Percentiles rank a stretch among this genome's conserved stretches.
phyloP scores from a whole-genome alignment of 179 eudicot genomes.

The Silene noctiflora region DNA sequence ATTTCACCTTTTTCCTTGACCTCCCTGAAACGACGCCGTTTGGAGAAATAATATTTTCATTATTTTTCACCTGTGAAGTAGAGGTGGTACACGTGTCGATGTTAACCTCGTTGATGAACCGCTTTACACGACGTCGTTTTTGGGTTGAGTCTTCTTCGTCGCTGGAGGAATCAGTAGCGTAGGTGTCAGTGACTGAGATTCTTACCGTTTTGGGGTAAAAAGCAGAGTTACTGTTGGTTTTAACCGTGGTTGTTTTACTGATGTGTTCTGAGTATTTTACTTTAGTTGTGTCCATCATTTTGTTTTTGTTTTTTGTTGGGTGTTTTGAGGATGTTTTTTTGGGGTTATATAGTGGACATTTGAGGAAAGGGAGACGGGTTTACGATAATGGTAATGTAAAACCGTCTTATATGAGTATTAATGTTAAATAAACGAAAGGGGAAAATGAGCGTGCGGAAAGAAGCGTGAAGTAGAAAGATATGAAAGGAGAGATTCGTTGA shows the following conservation, averaged over 20 bases:
- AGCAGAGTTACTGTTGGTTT: background rate
- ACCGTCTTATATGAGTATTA: no score
- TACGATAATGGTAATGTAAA: no score
- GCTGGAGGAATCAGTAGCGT: slow-evolving; percentile 80
- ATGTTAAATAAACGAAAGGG: no score
- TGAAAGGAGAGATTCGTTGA: slow-evolving; percentile 26
- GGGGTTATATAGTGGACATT: slow-evolving; percentile 13
- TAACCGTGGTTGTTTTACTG: slow-evolving; percentile 34
- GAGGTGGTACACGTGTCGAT: slow-evolving; percentile 34
- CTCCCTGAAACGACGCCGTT: slow-evolving; percentile 15
- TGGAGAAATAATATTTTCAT: no score
- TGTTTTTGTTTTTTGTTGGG: background rate
- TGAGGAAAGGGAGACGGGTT: background rate
- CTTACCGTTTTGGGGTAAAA: slow-evolving; percentile 42
- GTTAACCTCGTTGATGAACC: slow-evolving; percentile 51
- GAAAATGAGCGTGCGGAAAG: slow-evolving; percentile 18
- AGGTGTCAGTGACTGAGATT: slow-evolving; percentile 60
- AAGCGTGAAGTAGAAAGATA: slow-evolving; percentile 24
- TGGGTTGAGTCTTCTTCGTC: slow-evolving; percentile 27
- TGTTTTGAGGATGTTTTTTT: background rate
- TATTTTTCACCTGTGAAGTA: background rate
- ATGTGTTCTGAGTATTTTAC: slow-evolving; percentile 49
- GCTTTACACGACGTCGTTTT: slow-evolving; percentile 46
- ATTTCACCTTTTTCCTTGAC: slow-evolving; percentile 10
- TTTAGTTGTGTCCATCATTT: slow-evolving; percentile 17